phyloP scores from a whole-genome alignment of 129 eudicot genomes.

The Tagetes patula region DNA sequence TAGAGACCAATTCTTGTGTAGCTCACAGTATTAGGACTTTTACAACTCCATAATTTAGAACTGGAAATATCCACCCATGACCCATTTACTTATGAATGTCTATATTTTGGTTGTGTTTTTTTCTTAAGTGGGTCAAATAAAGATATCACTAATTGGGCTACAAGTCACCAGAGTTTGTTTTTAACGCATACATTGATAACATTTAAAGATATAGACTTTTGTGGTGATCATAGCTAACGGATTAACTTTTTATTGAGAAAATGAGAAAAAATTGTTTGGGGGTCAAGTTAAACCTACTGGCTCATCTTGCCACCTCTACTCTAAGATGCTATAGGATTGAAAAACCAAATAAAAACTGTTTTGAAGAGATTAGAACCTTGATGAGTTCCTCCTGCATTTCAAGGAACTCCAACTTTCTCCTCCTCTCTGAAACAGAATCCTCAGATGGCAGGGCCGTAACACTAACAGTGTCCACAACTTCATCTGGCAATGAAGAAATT shows the following conservation, averaged over 20 bases:
- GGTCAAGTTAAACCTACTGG: not conserved
- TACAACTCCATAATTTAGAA: not conserved
- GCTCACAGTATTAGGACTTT: not conserved
- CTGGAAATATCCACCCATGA: not conserved
- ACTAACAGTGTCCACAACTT: conserved; percentile 95
- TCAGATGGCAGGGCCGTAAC: conserved; percentile 80
- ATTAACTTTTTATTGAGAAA: not conserved
- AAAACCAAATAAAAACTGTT: not conserved
- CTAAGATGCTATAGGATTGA: not conserved
- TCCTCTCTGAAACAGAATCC: conserved; percentile 91
- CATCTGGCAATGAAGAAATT: conserved; percentile 93
- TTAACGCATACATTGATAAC: not conserved
- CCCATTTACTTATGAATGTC: conserved; percentile 8
- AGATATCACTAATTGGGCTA: not conserved
- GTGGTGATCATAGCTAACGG: not conserved
- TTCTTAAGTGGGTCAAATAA: not conserved
- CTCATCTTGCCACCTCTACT: conserved; percentile 6
- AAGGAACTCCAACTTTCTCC: conserved; percentile 89
- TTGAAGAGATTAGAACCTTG: conserved; percentile 52
- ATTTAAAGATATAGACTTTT: not conserved
- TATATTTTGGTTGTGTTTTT: not conserved
- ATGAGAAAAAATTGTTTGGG: not conserved
- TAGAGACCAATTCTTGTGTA: not conserved
- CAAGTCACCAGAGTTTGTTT: not conserved
- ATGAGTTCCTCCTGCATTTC: conserved; percentile 98